phyloP scores from a whole-genome alignment of 1,139 yeast genomes.

The Chernovozyma sophiae-reginae region DNA sequence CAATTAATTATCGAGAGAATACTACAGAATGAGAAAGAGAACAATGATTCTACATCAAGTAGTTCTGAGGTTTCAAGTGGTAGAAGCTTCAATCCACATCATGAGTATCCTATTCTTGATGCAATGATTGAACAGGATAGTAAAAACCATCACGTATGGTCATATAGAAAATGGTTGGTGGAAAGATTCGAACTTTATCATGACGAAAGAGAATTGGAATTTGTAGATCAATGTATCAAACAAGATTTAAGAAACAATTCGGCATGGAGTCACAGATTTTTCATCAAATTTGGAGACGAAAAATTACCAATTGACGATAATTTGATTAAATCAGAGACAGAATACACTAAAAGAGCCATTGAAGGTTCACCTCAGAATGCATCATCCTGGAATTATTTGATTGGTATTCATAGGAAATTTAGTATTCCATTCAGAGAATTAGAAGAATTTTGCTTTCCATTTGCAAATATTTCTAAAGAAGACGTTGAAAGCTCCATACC shows the following conservation, averaged over 20 bases:
- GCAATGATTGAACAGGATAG: slow-evolving; percentile 72
- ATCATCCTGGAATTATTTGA: slow-evolving; percentile 82
- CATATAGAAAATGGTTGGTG: slow-evolving; percentile 81
- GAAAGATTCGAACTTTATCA: slow-evolving; percentile 45
- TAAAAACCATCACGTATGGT: slow-evolving; percentile 96
- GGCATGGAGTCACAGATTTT: slow-evolving; percentile 89
- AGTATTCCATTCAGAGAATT: slow-evolving; percentile 28
- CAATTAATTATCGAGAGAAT: slow-evolving; percentile 49
- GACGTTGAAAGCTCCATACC: slow-evolving; percentile 6
- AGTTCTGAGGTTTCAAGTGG: background rate
- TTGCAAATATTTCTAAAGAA: slow-evolving; percentile 20
- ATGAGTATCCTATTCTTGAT: slow-evolving; percentile 62
- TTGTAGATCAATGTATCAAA: slow-evolving; percentile 46
- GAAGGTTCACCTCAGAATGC: slow-evolving; percentile 71
- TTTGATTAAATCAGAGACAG: slow-evolving; percentile 25
- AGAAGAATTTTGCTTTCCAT: slow-evolving; percentile 40
- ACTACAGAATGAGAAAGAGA: slow-evolving; percentile 14
- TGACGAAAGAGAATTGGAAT: slow-evolving; percentile 48
- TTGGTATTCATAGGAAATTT: slow-evolving; percentile 50
- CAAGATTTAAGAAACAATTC: slow-evolving; percentile 82
- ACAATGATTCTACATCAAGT: background rate
- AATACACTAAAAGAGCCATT: slow-evolving; percentile 46
- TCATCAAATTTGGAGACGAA: slow-evolving; percentile 37
- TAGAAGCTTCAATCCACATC: slow-evolving; percentile 34
- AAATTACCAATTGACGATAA: slow-evolving; percentile 12